Evolutionary conservation across 352 stramenopile species (phyloP), one percentile per base, ranked within the genome.

Genomic region (Globisporangium megalacanthum): DNA sequence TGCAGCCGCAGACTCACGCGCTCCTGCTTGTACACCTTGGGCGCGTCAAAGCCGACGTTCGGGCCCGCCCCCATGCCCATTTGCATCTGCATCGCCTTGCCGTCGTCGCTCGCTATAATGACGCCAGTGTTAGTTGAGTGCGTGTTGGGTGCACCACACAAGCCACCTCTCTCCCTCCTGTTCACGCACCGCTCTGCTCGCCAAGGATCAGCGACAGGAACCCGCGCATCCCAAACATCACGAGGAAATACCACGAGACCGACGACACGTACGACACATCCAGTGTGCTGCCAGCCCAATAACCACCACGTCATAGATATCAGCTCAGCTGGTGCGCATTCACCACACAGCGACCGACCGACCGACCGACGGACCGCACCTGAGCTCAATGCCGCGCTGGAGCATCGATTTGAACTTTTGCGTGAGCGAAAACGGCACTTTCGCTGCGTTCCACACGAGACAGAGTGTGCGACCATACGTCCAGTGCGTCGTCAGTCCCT

Each of bases 171-270:
- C 17, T 7, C 4, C 8, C 17, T 7, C 6, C 6, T 14, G 17
- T 8, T 20, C 9, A 47, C 70, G 45, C 75, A 89, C 85, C 81
- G 47, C 69, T 85, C 62, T 96, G 73, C 53, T 98, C 94, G 47
- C 97, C 96, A 52, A 99, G 89, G 54, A 98, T 95, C 42, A 99
- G 82, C 65, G 84, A 89, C 54, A 99, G 95, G 63, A 99, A 98
- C 44, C 89, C 94, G 61, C 95, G 89, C 62, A 99, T 89, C 64
- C 97, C 97, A 68, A 98, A 99, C 89, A 98, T 99, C 51, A 99
- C 94, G 60, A 99, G 84, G 76, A 99, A 99, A 73, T 99, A 99
- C 96, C 96, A 99, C 60, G 87, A 98, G 19, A 99, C 83, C 52
- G 85, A 97, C 29, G 84, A 98, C 25, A 99, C 97, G 73, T 99